Percentiles rank a stretch among this genome's conserved stretches.
phyloP scores from a whole-genome alignment of 2,329 filamentous ascomycete genomes.

The Ampelomyces quisqualis region DNA sequence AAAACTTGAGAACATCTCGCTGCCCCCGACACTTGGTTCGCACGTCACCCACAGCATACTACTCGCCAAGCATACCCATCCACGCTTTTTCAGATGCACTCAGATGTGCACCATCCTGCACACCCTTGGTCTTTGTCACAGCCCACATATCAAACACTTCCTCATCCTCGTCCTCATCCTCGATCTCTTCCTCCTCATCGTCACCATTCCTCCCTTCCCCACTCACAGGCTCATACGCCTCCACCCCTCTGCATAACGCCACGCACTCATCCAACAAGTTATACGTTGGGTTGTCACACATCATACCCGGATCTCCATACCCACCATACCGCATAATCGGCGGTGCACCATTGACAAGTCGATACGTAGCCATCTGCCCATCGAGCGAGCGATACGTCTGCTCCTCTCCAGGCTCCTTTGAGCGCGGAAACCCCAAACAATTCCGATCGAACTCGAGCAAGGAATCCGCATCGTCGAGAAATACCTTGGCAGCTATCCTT shows the following conservation, averaged over 20 bases:
- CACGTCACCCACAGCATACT: no score
- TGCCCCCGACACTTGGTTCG: no score
- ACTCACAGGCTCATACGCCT: constrained; percentile 17
- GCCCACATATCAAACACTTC: constrained; percentile 23
- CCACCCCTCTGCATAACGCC: constrained; percentile 10
- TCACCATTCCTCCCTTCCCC: neutral
- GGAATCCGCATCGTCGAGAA: neutral
- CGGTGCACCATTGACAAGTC: constrained; percentile 16
- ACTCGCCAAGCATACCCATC: no score
- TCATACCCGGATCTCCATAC: constrained; percentile 12
- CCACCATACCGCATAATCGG: constrained; percentile 13
- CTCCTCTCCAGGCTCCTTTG: neutral
- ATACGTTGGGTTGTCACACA: neutral
- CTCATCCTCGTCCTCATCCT: neutral
- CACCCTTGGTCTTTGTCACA: constrained; percentile 6
- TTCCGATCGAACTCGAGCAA: constrained; percentile 6
- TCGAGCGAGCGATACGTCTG: neutral
- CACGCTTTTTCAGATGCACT: no score
- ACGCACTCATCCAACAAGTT: constrained; percentile 23
- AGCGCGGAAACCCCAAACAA: neutral
- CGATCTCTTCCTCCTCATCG: constrained; percentile 5
- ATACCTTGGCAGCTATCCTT: neutral
- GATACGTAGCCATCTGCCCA: constrained; percentile 4
- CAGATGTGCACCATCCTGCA: no score
- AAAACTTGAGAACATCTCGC: no score